These are phyloP conservation scores for Escovopsis sp. DNA, from an alignment of 2,329 filamentous ascomycete genomes.

Conservation along the genomic window DNA sequence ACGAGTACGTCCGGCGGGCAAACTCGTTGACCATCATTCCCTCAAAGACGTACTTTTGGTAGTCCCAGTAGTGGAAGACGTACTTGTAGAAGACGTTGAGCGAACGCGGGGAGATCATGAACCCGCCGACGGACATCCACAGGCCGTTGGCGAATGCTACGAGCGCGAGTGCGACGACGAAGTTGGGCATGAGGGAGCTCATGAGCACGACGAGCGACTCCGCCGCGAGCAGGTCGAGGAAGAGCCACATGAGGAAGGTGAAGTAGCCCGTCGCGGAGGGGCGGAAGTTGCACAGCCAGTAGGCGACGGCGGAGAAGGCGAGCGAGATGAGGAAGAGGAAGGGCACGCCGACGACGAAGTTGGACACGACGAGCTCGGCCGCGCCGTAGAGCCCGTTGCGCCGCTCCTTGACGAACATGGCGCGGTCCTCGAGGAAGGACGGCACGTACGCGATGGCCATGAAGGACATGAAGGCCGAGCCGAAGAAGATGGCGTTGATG, in stretches of 20 bases:
- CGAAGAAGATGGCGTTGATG: conserved; percentile 69
- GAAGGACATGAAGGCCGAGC: conserved; percentile 62
- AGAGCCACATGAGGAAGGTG: conserved; percentile 69
- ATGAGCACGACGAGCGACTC: conserved; percentile 71
- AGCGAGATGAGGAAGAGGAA: conserved; percentile 67
- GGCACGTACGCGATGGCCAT: conserved; percentile 79
- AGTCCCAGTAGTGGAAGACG: conserved; percentile 79
- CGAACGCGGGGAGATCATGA: conserved; percentile 56
- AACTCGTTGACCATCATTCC: conserved; percentile 94
- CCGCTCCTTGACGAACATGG: conserved; percentile 41
- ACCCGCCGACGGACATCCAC: conserved; percentile 79
- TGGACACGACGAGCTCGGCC: conserved; percentile 55
- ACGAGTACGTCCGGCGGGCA: conserved; percentile 40
- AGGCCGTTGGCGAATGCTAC: conserved; percentile 77
- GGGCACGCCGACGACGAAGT: conserved; percentile 69
- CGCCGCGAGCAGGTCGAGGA: conserved; percentile 68
- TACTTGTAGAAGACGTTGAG: conserved; percentile 79
- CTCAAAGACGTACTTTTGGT: conserved; percentile 74
- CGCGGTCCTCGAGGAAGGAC: conserved; percentile 32
- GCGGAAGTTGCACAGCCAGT: conserved; percentile 68
- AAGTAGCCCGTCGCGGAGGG: conserved; percentile 53
- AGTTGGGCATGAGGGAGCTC: conserved; percentile 57
- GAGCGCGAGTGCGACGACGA: conserved; percentile 64
- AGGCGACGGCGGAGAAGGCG: conserved; percentile 59
- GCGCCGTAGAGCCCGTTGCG: conserved; percentile 70